These are phyloP conservation scores for Neurospora terricola DNA, from an alignment of 495 filamentous ascomycete species.

Conservation along the genomic window DNA sequence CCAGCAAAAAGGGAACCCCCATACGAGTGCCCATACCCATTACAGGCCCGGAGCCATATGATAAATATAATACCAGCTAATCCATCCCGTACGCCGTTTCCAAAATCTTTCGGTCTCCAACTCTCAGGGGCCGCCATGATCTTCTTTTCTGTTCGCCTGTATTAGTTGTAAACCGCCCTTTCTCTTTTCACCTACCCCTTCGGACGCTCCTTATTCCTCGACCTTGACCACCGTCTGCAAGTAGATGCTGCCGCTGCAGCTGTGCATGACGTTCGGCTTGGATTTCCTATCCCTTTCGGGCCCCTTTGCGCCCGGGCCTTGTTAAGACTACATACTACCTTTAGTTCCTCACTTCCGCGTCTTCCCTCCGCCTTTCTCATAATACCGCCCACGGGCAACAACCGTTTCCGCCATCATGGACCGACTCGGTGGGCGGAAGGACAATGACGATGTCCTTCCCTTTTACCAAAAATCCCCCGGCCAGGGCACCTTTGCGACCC, in stretches of 20 bases:
- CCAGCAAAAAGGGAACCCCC: neutral
- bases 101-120: slow-evolving; percentile 2
- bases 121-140: slow-evolving; percentile 3
- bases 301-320: slow-evolving; percentile 14
- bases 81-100: neutral
- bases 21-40: neutral
- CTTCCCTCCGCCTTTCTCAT: neutral
- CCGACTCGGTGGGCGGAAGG: slow-evolving; percentile 16
- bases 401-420: slow-evolving; percentile 14
- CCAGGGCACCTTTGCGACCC: slow-evolving; percentile 8
- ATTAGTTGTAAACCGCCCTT: slow-evolving; percentile 5
- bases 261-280: slow-evolving; percentile 15
- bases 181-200: neutral
- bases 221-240: neutral
- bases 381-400: neutral
- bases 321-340: neutral
- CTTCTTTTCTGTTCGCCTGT: slow-evolving; percentile 8
- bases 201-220: neutral
- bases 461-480: slow-evolving; percentile 14
- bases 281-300: slow-evolving; percentile 13
- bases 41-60: neutral
- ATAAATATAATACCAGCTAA: neutral
- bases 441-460: slow-evolving; percentile 29
- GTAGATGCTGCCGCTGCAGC: slow-evolving; percentile 1
- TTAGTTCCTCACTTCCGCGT: neutral